Percentiles rank a stretch among this genome's conserved stretches.
Evolutionary conservation across 208 protist genomes (phyloP).

Genomic region (Trypanosoma vivax): DNA sequence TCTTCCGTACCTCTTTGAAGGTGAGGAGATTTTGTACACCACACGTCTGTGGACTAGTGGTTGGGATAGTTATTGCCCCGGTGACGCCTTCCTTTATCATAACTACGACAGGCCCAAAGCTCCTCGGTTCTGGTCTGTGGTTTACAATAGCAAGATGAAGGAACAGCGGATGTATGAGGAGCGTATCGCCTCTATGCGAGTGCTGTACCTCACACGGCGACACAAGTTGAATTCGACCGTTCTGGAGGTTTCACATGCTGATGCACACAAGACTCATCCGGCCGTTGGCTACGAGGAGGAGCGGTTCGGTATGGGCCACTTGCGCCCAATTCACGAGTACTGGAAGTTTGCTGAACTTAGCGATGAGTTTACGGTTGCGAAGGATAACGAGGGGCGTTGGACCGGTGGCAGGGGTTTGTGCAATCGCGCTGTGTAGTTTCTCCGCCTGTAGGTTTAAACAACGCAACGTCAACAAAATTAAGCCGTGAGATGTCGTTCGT

Average conservation of each 20-base stretch:
- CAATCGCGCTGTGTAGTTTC: not conserved
- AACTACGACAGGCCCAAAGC: conserved; percentile 53
- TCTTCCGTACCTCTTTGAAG: conserved; percentile 90
- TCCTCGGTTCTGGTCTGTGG: conserved; percentile 37
- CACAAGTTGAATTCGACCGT: conserved; percentile 4
- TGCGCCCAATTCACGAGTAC: conserved; percentile 41
- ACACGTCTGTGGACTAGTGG: conserved; percentile 82
- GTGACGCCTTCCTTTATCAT: conserved; percentile 68
- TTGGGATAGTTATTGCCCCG: conserved; percentile 82
- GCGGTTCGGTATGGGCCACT: conserved; percentile 57
- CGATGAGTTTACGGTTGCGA: conserved; percentile 46
- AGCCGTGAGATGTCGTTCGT: too few relatives aligned
- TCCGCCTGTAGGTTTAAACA: too few relatives aligned
- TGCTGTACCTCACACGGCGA: conserved; percentile 46
- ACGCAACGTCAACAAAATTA: too few relatives aligned
- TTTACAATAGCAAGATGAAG: not conserved
- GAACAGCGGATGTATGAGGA: not conserved
- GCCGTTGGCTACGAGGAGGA: conserved; percentile 18
- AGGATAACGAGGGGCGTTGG: conserved; percentile 61
- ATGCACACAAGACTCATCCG: conserved; percentile 20
- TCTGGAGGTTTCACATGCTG: conserved; percentile 29
- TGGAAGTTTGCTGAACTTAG: conserved; percentile 63
- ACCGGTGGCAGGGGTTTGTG: conserved; percentile 43
- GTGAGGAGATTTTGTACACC: conserved; percentile 88
- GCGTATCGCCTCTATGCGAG: conserved; percentile 24